A percentile compares a stretch with the other conserved stretches of the same genome.
These are phyloP conservation scores for Microbotryum intermedium DNA, from an alignment of 1,284 basidiomycete species.

Conservation along the genomic window DNA sequence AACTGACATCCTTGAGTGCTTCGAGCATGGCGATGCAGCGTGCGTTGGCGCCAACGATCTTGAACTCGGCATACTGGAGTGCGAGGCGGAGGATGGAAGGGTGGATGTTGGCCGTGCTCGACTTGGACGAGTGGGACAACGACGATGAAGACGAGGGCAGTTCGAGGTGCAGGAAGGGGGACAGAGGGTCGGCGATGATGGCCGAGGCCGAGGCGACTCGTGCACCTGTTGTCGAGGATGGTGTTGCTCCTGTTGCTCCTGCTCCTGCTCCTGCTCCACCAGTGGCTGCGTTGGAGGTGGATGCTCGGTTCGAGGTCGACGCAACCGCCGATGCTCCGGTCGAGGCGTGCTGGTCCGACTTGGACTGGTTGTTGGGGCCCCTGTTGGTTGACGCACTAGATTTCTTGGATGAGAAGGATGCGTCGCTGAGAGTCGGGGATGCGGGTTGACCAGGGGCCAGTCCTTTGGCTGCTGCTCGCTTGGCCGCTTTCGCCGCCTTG, in stretches of 20 bases:
- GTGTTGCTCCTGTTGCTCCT: not conserved
- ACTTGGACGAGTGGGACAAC: constrained; percentile 29
- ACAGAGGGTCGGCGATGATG: constrained; percentile 15
- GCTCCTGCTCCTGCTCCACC: not conserved
- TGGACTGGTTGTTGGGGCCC: not conserved
- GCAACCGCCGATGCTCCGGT: not conserved
- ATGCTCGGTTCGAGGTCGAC: not conserved
- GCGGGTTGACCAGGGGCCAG: not conserved
- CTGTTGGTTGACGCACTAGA: no score
- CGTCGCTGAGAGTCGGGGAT: not conserved
- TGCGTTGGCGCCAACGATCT: constrained; percentile 77
- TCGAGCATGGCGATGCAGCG: constrained; percentile 77
- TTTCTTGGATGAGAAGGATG: no score
- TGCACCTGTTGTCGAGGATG: not conserved
- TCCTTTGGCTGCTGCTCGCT: constrained; percentile 1
- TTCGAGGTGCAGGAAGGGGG: constrained; percentile 33
- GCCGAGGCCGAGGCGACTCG: not conserved
- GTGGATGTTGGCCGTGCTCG: constrained; percentile 66
- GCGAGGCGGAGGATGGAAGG: constrained; percentile 67
- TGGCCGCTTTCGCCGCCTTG: not conserved
- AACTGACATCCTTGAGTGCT: constrained; percentile 70
- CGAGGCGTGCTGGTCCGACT: not conserved
- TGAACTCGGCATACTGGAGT: constrained; percentile 72
- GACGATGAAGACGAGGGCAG: constrained; percentile 25
- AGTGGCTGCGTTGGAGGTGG: not conserved